Base-by-base conservation (phyloP, 805 yeast genomes). In the Tetrapisispora nanseiensis region DNA sequence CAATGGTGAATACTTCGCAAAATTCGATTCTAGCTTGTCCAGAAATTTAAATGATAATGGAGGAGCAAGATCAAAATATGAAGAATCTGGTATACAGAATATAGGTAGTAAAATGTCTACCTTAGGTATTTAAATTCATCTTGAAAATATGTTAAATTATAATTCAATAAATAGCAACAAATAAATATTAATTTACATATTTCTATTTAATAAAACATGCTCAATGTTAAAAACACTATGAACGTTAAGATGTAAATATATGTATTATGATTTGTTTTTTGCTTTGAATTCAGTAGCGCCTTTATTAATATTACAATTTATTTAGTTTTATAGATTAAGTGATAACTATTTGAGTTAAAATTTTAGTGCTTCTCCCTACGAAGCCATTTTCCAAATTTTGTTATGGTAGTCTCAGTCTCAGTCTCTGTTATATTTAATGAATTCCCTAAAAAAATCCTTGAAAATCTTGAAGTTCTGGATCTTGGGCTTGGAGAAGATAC, bases 21-120 rank as follows among this genome's bases (percentile, higher is more conserved):
- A 37, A n/a, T 42, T 54, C 13, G 52, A 52, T 33, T 45, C 55
- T 12, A 55, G 55, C 40, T 46, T 44, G 24, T 54, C 58, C 2
- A 42, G 48, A 32, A 54, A 48, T 26, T 42, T 55, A 35, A 49
- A 51, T 24, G 43, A 42, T n/a, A 34, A 39, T 22, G 41, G 47
- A 21, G 40, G 31, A n/a, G 13, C 32, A 7, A 39, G 22, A 8
- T 27, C 37, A 21, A 32, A 29, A 24, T 23, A 41, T 24, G 35
- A 39, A 3, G 5, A 29, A 11, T 12, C 35, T 21, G 37, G 33
- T 26, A 11, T 39, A 3, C 33, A 33, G 20, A 33, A 23, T 13
- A 16, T 39, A 16, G 27, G 24, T 32, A 39, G 26, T 26, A 37
- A 29, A 6, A 33, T 39, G 21, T 39, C 37, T 2, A 27, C 42